Base-by-base conservation (phyloP, 2,329 filamentous ascomycete species). In the Cercospora nicotianae region DNA sequence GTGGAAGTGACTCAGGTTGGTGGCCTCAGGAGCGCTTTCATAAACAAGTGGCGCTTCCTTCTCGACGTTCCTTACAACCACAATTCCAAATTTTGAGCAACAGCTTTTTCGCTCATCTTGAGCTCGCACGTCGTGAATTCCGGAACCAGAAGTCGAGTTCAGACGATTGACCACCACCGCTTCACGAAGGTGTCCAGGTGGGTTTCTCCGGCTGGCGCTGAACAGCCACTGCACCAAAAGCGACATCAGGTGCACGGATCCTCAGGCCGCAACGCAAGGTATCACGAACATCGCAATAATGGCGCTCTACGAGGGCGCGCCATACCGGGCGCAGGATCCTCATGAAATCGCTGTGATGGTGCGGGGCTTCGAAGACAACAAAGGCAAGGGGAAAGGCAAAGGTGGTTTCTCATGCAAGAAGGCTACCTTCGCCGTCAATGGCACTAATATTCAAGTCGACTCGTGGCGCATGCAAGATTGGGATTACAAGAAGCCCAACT, bases 381-480 rank as follows among this genome's bases (percentile, higher is more conserved):
- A 82, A 68, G 85, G 87, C 67, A 80, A 80, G 75, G 79, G 80
- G 64, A 80, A 81, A 67, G 79, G 80, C 67, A 80, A 81, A 70
- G 85, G 84, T 45, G 83, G 83, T 2, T 92, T 93, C 77, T 89
- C 87, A 18, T 90, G 90, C 81, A 95, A 90, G 80, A 96, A 93
- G 82, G 88, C 87, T n/a, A 91, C 87, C 3, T 99, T 92, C 77
- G 74, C 83, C 1, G 87, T 98, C 51, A 81, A 82, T 16, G 92
- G 89, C 5, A 84, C 86, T 23, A 84, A 89, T 67, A 87, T 92
- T 72, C 83, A 82, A 5, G 92, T 98, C 66, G 89, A 95, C 77
- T 97, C 94, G 2, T 99, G 95, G 95, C 90, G 91, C 72, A 90
- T 98, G 80, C 89, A 91, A 74, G 95, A 99, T 73, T 96, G 91